Evolutionary conservation across 768 basidiomycete species (phyloP), one percentile per base, ranked within the genome.

Genomic region (Boletus edulis): DNA sequence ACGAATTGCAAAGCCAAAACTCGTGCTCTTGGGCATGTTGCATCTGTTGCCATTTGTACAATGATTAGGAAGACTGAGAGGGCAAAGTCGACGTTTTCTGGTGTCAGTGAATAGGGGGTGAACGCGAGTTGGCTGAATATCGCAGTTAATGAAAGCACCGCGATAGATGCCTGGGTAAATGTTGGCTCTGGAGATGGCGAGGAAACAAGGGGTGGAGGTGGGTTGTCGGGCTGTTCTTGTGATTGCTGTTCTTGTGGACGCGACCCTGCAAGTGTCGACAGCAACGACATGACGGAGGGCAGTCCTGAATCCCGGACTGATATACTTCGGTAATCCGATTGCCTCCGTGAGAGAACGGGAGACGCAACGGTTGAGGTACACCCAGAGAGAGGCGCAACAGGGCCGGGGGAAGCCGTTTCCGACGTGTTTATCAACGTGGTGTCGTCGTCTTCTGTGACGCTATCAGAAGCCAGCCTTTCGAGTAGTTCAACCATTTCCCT

Each of bases 1-100:
- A 97, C 68, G 76, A 96, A 97, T 66, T 94, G 91, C 18, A 98
- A 75, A 5, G 87, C 78, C 13, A 83, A 75, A 17, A 98, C 67
- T 22, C 91, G 77, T 0, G 88, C 86, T 39, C 81, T 76, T 0
- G 82, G 62, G 10, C 83, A 83, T 57, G 74, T 77, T 3, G 80
- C 78, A 20, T 74, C 67, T 0, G 70, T 63, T 5, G 80, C 64
- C 14, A 87, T 67, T 18, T 74, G 69, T 14, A 89, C 62, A 43
- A 91, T 70, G 43, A 75, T 72, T 0, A 69, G 56, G 67, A 81
- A 90, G 15, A 91, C 68, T 2, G 72, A 72, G 8, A 83, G 68
- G 4, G 86, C 82, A 48, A 89, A 70, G 20, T 73, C 66, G 35
- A 84, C 69, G 58, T 81, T 83, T 40, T 67, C 70, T 43, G 74